phyloP scores from a whole-genome alignment of 2,329 filamentous ascomycete genomes.

The Didymella sp. region DNA sequence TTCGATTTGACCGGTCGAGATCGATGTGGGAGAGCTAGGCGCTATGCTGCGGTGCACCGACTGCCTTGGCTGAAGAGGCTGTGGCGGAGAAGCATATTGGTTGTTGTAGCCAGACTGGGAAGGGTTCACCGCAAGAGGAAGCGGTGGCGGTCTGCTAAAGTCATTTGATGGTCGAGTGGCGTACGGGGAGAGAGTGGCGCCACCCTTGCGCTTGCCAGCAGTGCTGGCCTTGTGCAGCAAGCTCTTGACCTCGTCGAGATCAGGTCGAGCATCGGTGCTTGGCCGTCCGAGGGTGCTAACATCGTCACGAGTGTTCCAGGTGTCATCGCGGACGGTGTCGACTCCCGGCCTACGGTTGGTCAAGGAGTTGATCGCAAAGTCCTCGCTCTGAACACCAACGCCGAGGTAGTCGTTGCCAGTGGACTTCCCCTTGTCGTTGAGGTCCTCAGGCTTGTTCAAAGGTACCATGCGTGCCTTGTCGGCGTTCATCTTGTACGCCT shows the following conservation, averaged over 20 bases:
- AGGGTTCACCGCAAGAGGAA: slow-evolving; percentile 38
- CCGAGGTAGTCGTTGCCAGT: slow-evolving; percentile 46
- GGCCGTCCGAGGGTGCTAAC: slow-evolving; percentile 49
- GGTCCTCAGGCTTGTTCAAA: slow-evolving; percentile 39
- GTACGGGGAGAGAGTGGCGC: slow-evolving; percentile 35
- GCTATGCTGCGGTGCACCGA: slow-evolving; percentile 30
- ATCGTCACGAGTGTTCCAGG: slow-evolving; percentile 53
- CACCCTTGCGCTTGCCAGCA: slow-evolving; percentile 52
- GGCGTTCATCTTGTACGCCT: slow-evolving; percentile 57
- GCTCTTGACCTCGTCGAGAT: slow-evolving; percentile 56
- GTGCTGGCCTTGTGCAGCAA: slow-evolving; percentile 55
- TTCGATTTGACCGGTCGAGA: slow-evolving; percentile 43
- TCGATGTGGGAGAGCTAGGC: slow-evolving; percentile 41
- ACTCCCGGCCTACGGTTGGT: slow-evolving; percentile 53
- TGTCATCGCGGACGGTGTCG: slow-evolving; percentile 55
- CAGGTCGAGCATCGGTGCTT: slow-evolving; percentile 52
- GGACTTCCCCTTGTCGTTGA: slow-evolving; percentile 39
- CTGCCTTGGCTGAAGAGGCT: slow-evolving; percentile 24
- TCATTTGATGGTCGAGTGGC: slow-evolving; percentile 26
- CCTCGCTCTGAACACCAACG: slow-evolving; percentile 38
- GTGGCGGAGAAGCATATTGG: slow-evolving; percentile 35
- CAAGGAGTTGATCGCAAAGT: slow-evolving; percentile 53
- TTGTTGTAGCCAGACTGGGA: slow-evolving; percentile 16
- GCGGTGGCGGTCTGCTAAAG: slow-evolving; percentile 37
- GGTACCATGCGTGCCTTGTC: slow-evolving; percentile 72